Evolutionary conservation across 305 asterid genomes (phyloP), one percentile per base, ranked within the genome.

Genomic region (Petunia hybrid): DNA sequence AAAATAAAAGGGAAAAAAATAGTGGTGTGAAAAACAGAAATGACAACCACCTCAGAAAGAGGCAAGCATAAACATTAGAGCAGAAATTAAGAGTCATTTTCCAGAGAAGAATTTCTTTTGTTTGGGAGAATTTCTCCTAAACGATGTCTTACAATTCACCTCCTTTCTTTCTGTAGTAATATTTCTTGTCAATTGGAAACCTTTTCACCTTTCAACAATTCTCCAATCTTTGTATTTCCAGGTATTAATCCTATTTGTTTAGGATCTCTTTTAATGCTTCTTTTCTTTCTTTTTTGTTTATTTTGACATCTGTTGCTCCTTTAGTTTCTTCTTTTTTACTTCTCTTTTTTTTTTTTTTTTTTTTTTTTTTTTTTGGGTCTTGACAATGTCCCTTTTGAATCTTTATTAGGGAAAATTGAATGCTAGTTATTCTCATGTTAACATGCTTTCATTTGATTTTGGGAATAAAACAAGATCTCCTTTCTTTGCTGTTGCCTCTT

Each of bases 51-150:
- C 79, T 55, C 79, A 38, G 39, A 65, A 74, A 38, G 4, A 73
- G 48, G 51, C n/a, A 14, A 74, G 65, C 65, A 74, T 74, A 74
- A 74, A 74, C 51, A 74, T 55, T 9, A 74, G 38, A 71, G 13
- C 7, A 74, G 65, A 74, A 74, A 74, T 8, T 38, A 74, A 53
- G 78, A 74, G 14, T 55, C 6, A 74, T 51, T 74, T 38, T 5
- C 7, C 55, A 48, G 65, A 53, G 38, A 53, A 38, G 51, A 53
- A 53, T 74, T 53, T 12, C 38, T 51, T 35, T 38, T 12, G 6
- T 74, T 73, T 53, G 63, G 63, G 63, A 6, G 14, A 8, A 74
- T 36, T 74, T 53, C 79, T 53, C 48, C 7, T 14, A 51, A 51
- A 51, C 12, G n/a, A 2, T 6, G 36, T 35, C 43, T 48, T 36